Evolutionary conservation across 768 basidiomycete species (phyloP).

Genomic region (Tulasnella sp.): DNA sequence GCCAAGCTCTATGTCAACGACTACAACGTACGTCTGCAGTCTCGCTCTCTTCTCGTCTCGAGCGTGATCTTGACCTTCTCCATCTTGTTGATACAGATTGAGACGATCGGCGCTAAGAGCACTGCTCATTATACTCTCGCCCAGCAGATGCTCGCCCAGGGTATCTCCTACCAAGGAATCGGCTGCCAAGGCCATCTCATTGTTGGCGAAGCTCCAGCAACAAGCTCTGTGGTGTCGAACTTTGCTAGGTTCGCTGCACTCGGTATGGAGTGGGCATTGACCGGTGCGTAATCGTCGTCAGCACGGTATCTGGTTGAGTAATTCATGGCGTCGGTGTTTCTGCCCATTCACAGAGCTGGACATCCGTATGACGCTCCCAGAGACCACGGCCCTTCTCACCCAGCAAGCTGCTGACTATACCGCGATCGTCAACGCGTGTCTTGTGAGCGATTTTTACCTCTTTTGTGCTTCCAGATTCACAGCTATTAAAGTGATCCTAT

Average conservation of each 20-base stretch:
- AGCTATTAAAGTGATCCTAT: not conserved
- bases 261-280: conserved; percentile 57
- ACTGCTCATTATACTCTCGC: conserved; percentile 46
- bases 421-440: conserved; percentile 45
- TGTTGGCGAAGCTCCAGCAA: not conserved
- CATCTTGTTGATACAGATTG: conserved; percentile 16
- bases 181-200: conserved; percentile 33
- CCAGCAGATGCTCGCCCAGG: conserved; percentile 35
- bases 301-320: too few relatives aligned
- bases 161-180: conserved; percentile 48
- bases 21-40: conserved; percentile 14
- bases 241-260: conserved; percentile 44
- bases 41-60: too few relatives aligned
- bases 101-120: conserved; percentile 35
- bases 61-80: too few relatives aligned
- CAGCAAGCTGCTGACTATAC: conserved; percentile 51
- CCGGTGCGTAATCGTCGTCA: conserved; percentile 21
- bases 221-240: conserved; percentile 32
- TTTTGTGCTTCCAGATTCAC: too few relatives aligned
- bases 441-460: conserved; percentile 28
- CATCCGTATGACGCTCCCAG: conserved; percentile 47
- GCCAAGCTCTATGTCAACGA: conserved; percentile 44
- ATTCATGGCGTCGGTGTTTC: too few relatives aligned
- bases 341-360: conserved; percentile 37
- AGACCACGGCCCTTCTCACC: conserved; percentile 35